phyloP scores from a whole-genome alignment of 2,329 filamentous ascomycete genomes.

The Orbilia blumenaviensis region DNA sequence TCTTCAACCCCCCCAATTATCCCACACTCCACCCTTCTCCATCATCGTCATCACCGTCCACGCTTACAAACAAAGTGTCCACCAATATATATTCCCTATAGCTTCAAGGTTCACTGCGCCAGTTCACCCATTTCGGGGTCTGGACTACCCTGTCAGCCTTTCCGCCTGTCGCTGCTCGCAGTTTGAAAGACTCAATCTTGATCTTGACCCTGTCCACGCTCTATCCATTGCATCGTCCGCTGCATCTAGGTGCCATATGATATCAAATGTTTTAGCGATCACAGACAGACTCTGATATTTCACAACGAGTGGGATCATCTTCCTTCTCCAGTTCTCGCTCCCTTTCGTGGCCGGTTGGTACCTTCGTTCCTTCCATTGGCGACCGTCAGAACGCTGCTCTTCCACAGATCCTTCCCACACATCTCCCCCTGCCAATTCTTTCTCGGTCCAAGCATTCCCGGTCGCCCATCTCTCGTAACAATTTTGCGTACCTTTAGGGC shows the following conservation, averaged over 20 bases:
- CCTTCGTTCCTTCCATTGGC: background rate
- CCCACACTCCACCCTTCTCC: too few relatives aligned
- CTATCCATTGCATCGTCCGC: too few relatives aligned
- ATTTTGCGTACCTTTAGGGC: background rate
- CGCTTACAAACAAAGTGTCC: background rate
- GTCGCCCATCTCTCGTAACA: background rate
- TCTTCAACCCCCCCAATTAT: conserved; percentile 18
- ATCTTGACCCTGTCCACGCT: too few relatives aligned
- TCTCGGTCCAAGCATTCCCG: background rate
- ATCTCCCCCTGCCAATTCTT: background rate
- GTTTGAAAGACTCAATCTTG: too few relatives aligned
- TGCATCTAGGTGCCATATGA: background rate
- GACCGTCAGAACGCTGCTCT: background rate
- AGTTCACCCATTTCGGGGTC: too few relatives aligned
- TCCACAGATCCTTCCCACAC: background rate
- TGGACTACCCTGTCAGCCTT: too few relatives aligned
- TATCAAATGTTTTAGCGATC: background rate
- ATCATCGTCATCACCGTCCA: background rate
- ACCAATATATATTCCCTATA: background rate
- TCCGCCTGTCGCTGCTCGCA: too few relatives aligned
- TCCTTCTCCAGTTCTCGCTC: background rate
- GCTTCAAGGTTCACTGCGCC: too few relatives aligned
- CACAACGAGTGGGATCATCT: background rate
- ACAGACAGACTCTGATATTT: background rate
- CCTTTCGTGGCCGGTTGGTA: background rate